Evolutionary conservation across 345 rosid genomes (phyloP).

Genomic region (Aquilaria sinensis): DNA sequence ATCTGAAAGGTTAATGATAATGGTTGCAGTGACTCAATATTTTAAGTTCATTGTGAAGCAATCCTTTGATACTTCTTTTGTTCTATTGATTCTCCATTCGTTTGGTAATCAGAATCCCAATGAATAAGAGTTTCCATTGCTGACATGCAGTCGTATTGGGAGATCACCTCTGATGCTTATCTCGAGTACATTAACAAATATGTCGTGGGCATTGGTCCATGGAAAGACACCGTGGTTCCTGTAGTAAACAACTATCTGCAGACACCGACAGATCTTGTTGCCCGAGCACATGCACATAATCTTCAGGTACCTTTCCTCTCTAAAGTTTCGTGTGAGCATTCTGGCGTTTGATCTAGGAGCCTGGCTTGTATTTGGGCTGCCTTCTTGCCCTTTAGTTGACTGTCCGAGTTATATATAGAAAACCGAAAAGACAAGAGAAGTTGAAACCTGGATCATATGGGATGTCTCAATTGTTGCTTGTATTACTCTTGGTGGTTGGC

Average conservation of each 20-base stretch:
- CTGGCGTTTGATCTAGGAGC: too few species aligned
- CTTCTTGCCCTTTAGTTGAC: too few species aligned
- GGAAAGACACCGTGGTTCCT: slow-evolving; percentile 95
- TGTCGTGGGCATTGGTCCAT: slow-evolving; percentile 94
- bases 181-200: slow-evolving; percentile 69
- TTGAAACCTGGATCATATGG: too few species aligned
- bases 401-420: too few species aligned
- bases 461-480: too few species aligned
- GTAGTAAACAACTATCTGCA: slow-evolving; percentile 44
- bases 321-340: background rate
- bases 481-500: too few species aligned
- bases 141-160: slow-evolving; percentile 69
- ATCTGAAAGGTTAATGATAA: too few species aligned
- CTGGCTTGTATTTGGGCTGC: too few species aligned
- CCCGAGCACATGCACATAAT: slow-evolving; percentile 67
- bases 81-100: background rate
- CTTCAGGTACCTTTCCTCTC: slow-evolving; percentile 52
- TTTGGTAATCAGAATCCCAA: slow-evolving; percentile 4
- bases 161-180: slow-evolving; percentile 77
- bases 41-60: too few species aligned
- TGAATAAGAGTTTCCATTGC: slow-evolving; percentile 1
- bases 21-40: too few species aligned
- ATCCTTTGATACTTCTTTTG: too few species aligned
- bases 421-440: too few species aligned
- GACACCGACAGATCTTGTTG: slow-evolving; percentile 81